These are phyloP conservation scores for Solanum peruvianum DNA, from an alignment of 257 asterid genomes.

Conservation along the genomic window DNA sequence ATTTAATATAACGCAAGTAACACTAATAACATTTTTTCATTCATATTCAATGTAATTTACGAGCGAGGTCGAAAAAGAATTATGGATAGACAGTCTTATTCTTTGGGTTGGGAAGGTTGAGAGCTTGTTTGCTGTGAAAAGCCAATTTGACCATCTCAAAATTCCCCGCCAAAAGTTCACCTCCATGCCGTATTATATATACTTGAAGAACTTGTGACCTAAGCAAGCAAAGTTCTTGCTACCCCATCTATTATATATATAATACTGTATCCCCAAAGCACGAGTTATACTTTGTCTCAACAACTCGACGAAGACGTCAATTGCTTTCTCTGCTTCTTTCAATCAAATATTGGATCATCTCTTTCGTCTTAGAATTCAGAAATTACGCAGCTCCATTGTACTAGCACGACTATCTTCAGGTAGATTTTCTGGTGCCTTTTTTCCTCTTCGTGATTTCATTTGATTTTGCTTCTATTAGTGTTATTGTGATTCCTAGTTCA, in stretches of 20 bases:
- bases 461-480: not conserved
- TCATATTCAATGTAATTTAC: not conserved
- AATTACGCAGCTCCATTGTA: not conserved
- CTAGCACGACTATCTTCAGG: not conserved
- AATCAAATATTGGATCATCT: not conserved
- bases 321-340: not conserved
- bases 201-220: not conserved
- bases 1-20: too few relatives aligned
- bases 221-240: conserved; percentile 4
- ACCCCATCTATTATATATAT: not conserved
- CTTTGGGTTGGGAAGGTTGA: not conserved
- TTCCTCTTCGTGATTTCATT: not conserved
- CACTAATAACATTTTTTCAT: too few relatives aligned
- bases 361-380: not conserved
- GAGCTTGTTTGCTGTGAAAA: not conserved
- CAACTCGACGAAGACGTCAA: not conserved
- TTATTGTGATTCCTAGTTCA: not conserved
- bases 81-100: not conserved
- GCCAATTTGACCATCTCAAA: not conserved
- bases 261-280: not conserved
- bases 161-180: conserved; percentile 3
- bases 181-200: not conserved
- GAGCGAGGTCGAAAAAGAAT: not conserved
- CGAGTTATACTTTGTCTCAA: not conserved
- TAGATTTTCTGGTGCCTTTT: not conserved